Evolutionary conservation across 2,329 filamentous ascomycete genomes (phyloP), one percentile per base, ranked within the genome.

Genomic region (Coniella lustricola): DNA sequence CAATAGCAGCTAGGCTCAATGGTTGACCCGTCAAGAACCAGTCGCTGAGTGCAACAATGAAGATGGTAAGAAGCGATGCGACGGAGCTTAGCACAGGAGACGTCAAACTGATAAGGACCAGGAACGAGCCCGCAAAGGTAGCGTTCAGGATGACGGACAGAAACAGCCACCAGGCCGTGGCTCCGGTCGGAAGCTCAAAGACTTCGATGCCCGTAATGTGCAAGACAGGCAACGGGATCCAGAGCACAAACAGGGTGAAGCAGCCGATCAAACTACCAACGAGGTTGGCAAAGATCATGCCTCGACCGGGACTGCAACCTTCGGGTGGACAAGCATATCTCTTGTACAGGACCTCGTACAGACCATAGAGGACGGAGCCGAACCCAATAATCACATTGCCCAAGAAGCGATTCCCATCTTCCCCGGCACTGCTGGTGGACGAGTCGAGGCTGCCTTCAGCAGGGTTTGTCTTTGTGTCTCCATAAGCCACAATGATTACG

Each of bases 311-410:
- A 37, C 80, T 84, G 46, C 84, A 87, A 43, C 90, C 90, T 56
- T 96, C 90, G 0, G 93, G 93, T 10, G 93, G 93, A 63, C 93
- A 98, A 13, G 91, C 91, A 51, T 84, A 82, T 51, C 84, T 83
- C 74, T 98, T 98, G 72, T 98, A 98, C 34, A 98, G 67, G 5
- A 98, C 93, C 67, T 98, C 93, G 67, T 98, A 98, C 41, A 98
- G 82, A 1, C 93, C 93, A 65, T 98, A 98, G 16, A 98, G 76
- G 7, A 98, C 83, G 56, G 86, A 93, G 9, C 93, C 93, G 20
- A 88, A 68, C 32, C 91, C 91, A 59, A 98, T 98, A 59, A 98
- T 79, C 34, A 97, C 69, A 62, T 98, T 98, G 7, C 93, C 93
- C 1, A 91, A 64, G 12, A 90, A 77, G 16, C 90, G 78, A 38